These are phyloP conservation scores for Chaetothyriales sp. DNA, from an alignment of 2,329 filamentous ascomycete genomes.

Conservation along the genomic window DNA sequence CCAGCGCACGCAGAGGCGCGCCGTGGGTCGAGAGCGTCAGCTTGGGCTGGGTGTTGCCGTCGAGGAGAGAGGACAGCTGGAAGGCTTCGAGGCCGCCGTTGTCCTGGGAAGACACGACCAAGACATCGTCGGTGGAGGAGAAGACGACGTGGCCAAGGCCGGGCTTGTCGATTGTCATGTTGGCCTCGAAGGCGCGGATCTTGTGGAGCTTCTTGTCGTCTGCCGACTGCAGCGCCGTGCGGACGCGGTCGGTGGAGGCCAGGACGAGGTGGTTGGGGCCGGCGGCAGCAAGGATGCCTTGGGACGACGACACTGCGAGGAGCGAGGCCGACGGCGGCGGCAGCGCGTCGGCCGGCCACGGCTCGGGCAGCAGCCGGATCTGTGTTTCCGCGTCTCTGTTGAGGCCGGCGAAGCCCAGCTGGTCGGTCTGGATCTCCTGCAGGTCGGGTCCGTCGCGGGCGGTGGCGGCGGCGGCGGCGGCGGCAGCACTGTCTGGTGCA, in stretches of 20 bases:
- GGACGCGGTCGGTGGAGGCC: slow-evolving; percentile 61
- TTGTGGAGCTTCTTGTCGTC: slow-evolving; percentile 45
- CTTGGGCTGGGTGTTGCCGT: slow-evolving; percentile 52
- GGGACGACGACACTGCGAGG: slow-evolving; percentile 65
- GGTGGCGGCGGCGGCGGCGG: too few species aligned
- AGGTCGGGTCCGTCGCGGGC: slow-evolving; percentile 48
- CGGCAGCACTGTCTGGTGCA: slow-evolving; percentile 25
- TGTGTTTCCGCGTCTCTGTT: slow-evolving; percentile 58
- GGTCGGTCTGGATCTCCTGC: slow-evolving; percentile 69
- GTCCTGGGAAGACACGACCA: slow-evolving; percentile 69
- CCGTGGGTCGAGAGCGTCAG: slow-evolving; percentile 68
- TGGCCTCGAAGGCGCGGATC: slow-evolving; percentile 55
- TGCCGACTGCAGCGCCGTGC: slow-evolving; percentile 39
- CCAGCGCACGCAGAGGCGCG: slow-evolving; percentile 56
- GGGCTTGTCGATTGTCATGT: slow-evolving; percentile 58
- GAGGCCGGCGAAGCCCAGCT: slow-evolving; percentile 67
- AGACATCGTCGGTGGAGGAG: slow-evolving; percentile 71
- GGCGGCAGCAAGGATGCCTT: slow-evolving; percentile 73
- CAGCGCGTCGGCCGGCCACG: slow-evolving; percentile 57
- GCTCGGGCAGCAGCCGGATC: slow-evolving; percentile 59
- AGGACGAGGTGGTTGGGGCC: slow-evolving; percentile 68
- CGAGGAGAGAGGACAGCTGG: slow-evolving; percentile 53
- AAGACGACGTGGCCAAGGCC: slow-evolving; percentile 82
- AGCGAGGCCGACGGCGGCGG: slow-evolving; percentile 70
- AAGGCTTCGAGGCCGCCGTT: slow-evolving; percentile 77